Base-by-base conservation (phyloP, 1,284 basidiomycete species). In the Kalmanozyma brasiliensis region DNA sequence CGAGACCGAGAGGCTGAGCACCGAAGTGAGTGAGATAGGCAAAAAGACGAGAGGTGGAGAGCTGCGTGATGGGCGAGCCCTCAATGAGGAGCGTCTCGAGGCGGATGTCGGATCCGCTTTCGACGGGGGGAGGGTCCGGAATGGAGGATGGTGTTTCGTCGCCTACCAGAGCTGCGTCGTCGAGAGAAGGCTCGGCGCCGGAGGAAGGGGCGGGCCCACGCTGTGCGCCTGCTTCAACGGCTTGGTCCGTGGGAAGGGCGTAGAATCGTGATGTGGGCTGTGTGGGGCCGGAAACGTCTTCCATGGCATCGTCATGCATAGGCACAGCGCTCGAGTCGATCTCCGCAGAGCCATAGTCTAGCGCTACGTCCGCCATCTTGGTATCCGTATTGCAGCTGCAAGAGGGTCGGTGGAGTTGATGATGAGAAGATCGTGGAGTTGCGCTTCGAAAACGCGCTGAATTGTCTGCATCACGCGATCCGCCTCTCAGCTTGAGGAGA, bases 1-100 rank as follows among this genome's bases (percentile, higher is more conserved):
- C 80, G 19, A 82, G 47, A 1, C 79, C 80, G 1, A 78, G 49
- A 4, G 80, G 79, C 20, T 73, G 70, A 3, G 79, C 76, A 4
- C 77, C 78, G 14, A 62, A 77, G 44, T 78, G 64, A 1, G 76
- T 77, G 30, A 82, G 52, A 42, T 75, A 80, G 1, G 77, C 77
- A 49, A 82, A 78, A 2, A 82, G 68, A 14, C 80, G 72, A 4
- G 79, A 81, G 2, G 80, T 82, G 11, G 80, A 82, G 1, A 79
- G 67, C 47, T 80, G 78, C 2, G 71, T 78, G 65, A 82, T 77
- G n/a, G 79, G 79, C 9, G 40, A 30, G 3, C 80, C 80, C 35
- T 76, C 56, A 22, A 82, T 60, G 51, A 79, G 73, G 9, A 82
- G 64, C 7, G 73, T 77, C 1, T 65, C 61, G 24, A 73, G 62